phyloP scores from a whole-genome alignment of 495 filamentous ascomycete genomes.

The Polyplosphaeria fusca region DNA sequence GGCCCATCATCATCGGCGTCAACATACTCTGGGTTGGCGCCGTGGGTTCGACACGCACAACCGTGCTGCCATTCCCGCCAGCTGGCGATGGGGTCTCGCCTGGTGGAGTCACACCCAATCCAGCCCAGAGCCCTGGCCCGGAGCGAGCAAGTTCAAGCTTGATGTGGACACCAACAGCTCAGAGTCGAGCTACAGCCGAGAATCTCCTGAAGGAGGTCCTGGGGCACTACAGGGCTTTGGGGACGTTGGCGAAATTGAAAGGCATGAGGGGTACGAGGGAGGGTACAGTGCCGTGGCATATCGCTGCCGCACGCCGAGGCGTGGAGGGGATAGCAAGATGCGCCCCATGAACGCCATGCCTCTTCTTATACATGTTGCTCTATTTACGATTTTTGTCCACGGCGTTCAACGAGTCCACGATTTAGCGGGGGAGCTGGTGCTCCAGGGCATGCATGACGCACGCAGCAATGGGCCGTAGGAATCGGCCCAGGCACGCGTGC shows the following conservation, averaged over 20 bases:
- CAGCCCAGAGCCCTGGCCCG: neutral
- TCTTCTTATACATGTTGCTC: too few species aligned
- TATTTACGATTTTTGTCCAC: too few species aligned
- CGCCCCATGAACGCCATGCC: too few species aligned
- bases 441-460: too few species aligned
- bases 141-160: conserved; percentile 21
- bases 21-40: conserved; percentile 51
- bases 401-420: too few species aligned
- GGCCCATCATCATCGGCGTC: conserved; percentile 28
- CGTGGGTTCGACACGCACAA: conserved; percentile 18
- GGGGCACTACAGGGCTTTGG: conserved; percentile 71
- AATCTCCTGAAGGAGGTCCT: conserved; percentile 67
- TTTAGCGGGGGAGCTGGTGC: too few species aligned
- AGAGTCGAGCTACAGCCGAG: conserved; percentile 50
- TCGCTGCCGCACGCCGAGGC: conserved; percentile 72
- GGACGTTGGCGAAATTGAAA: conserved; percentile 65
- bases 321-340: too few species aligned
- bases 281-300: conserved; percentile 78
- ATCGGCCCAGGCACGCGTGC: too few species aligned
- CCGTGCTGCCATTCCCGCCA: conserved; percentile 14
- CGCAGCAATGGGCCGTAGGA: too few species aligned
- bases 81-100: conserved; percentile 26
- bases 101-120: conserved; percentile 14
- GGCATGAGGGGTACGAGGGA: conserved; percentile 60
- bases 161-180: conserved; percentile 23